Percentiles rank a stretch among this genome's conserved stretches.
phyloP scores from a whole-genome alignment of 2,329 filamentous ascomycete species.

The Penicillium sp. region DNA sequence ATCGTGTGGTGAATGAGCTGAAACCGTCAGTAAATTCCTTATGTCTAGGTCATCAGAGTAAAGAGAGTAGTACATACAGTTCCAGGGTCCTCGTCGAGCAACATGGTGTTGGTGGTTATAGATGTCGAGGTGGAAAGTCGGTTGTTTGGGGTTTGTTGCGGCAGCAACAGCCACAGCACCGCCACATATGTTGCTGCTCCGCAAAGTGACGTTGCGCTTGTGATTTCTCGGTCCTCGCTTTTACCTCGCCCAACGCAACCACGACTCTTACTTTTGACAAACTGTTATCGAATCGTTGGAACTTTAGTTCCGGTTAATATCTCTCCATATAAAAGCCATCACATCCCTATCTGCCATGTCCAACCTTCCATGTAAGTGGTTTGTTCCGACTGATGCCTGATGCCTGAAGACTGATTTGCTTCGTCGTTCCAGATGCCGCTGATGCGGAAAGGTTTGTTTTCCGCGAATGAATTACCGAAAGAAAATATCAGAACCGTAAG shows the following conservation, averaged over 20 bases:
- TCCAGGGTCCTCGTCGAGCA: conserved; percentile 90
- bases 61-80: conserved; percentile 55
- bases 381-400: conserved; percentile 2
- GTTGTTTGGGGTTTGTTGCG: conserved; percentile 33
- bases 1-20: conserved; percentile 90
- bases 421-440: conserved; percentile 70
- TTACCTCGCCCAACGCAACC: not conserved
- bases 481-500: not conserved
- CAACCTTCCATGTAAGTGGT: conserved; percentile 50
- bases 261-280: not conserved
- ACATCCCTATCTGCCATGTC: conserved; percentile 34
- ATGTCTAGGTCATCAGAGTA: too few relatives aligned
- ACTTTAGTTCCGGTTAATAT: not conserved
- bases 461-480: not conserved
- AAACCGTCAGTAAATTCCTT: conserved; percentile 3
- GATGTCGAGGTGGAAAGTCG: conserved; percentile 4
- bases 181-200: conserved; percentile 33
- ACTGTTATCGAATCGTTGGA: not conserved
- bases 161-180: conserved; percentile 42
- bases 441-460: conserved; percentile 82
- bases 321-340: not conserved
- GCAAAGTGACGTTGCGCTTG: conserved; percentile 28
- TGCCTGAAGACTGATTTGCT: conserved; percentile 2
- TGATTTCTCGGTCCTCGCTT: conserved; percentile 14
- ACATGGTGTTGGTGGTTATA: conserved; percentile 60